Base-by-base conservation (phyloP, 1,284 basidiomycete species). In the Neotropicomus parvogracilis region DNA sequence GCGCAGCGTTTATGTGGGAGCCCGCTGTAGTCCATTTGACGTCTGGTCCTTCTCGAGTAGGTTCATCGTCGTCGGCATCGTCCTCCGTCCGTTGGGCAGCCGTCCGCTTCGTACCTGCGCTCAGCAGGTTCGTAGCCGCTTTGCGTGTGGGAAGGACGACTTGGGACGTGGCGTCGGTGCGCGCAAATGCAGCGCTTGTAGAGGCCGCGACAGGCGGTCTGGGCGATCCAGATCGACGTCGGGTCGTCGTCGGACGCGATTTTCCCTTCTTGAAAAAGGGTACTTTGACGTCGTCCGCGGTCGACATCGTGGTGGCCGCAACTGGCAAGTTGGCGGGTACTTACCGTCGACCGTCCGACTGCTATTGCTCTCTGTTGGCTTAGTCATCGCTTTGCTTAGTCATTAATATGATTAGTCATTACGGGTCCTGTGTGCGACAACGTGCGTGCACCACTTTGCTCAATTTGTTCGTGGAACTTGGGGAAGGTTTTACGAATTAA, bases 211-310 rank as follows among this genome's bases (percentile, higher is more conserved):
- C 17, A 24, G 66, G 46, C 28, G 64, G 62, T 26, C 29, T 44
- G 36, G 58, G 58, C 6, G 74, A 66, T 12, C 72, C 56, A 0
- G 87, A 88, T 14, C 90, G 80, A 58, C 85, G 84, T 32, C 91
- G 79, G 12, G 75, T 67, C 0, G 87, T 85, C 10, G 83, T 77
- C 13, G 90, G 88, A 4, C 88, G 75, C 6, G 81, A 74, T 58
- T 84, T 87, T 32, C 84, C 83, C 69, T 91, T 94, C 69, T 88
- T 94, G 75, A 95, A 91, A 68, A 92, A 87, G 10, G 91, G 86
- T 0, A 92, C 83, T 40, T 74, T 79, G 8, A 77, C 58, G 49
- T 69, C 59, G 50, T 70, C 68, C 21, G 66, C 55, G 24, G 75
- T 71, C 12, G 70, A 65, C 63, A 78, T 73, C 59, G 68, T 71